Percentiles rank a stretch among this genome's conserved stretches.
Evolutionary conservation across 306 rosid genomes (phyloP).

Genomic region (Urtica urens): DNA sequence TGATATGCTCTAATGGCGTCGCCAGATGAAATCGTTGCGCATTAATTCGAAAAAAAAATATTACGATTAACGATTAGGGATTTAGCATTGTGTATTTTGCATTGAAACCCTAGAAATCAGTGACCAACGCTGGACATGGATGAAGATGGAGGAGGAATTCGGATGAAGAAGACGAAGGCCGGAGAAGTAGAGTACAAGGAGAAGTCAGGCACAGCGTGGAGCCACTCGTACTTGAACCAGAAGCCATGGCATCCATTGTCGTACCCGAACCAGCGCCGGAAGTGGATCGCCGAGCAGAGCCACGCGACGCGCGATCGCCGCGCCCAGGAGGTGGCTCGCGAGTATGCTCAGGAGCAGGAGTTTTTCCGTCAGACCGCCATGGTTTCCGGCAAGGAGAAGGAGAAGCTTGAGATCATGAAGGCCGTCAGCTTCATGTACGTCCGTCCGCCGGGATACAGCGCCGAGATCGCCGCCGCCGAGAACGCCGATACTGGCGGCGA

Average conservation of each 20-base stretch:
- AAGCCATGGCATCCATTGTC: conserved; percentile 99
- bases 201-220: conserved; percentile 92
- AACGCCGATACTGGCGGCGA: conserved; percentile 46
- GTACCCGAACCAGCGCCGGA: conserved; percentile 94
- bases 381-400: conserved; percentile 77
- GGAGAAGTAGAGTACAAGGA: conserved; percentile 77
- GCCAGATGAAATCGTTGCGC: too few relatives aligned
- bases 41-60: too few relatives aligned
- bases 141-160: not conserved
- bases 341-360: conserved; percentile 94
- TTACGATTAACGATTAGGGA: too few relatives aligned
- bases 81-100: too few relatives aligned
- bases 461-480: conserved; percentile 95
- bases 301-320: conserved; percentile 57
- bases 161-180: not conserved
- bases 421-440: conserved; percentile 99
- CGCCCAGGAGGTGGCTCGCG: conserved; percentile 77
- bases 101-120: too few relatives aligned
- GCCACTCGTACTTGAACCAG: conserved; percentile 84
- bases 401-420: conserved; percentile 85
- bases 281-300: conserved; percentile 96
- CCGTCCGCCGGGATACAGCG: conserved; percentile 89
- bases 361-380: conserved; percentile 74
- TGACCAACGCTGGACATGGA: too few relatives aligned
- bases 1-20: too few relatives aligned